Base-by-base conservation (phyloP, 2,329 filamentous ascomycete species). In the Alternaria postmessia region DNA sequence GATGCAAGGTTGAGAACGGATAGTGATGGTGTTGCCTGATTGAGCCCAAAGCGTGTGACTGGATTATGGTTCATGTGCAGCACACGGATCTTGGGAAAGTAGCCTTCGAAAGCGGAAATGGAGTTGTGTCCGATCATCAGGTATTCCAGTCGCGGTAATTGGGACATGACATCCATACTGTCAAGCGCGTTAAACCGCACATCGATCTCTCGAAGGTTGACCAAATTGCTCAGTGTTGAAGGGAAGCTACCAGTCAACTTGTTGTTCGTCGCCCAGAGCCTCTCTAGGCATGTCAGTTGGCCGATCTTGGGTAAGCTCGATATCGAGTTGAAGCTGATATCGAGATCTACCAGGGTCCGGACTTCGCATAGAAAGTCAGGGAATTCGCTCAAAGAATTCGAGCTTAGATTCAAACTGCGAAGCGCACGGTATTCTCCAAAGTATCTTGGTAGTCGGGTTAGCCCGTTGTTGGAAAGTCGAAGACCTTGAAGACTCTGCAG, bases 301-400 rank as follows among this genome's bases (percentile, higher is more conserved):
- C 93, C 92, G 66, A 99, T 91, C 64, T 90, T 88, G 0, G 94
- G 93, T 7, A 99, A 81, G 54, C 83, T 86, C 11, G 87, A 87
- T 63, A 99, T 97, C 41, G 89, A 87, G 75, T 99, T 99, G 86
- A 99, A 99, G 76, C 94, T 98, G 74, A 99, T 88, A 72, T 99
- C 95, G 41, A 99, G 86, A 75, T 99, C 94, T 12, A 97, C 91
- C 46, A 99, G 81, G 43, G 90, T 93, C 66, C 88, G 88, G 20
- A 99, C 82, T 24, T 92, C 86, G 78, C 93, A 94, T 22, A 99
- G 83, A 70, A 96, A 96, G 22, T 89, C 84, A 0, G 95, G 95
- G 64, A 99, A 96, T 41, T 87, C 87, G 57, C 90, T 89, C 55
- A 99, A 85, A 62, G 92, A 94, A 78, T 99, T 99, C 1, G 95